Percentiles rank a stretch among this genome's conserved stretches.
phyloP scores from a whole-genome alignment of 257 asterid genomes.

The Primulina huaijiensis region DNA sequence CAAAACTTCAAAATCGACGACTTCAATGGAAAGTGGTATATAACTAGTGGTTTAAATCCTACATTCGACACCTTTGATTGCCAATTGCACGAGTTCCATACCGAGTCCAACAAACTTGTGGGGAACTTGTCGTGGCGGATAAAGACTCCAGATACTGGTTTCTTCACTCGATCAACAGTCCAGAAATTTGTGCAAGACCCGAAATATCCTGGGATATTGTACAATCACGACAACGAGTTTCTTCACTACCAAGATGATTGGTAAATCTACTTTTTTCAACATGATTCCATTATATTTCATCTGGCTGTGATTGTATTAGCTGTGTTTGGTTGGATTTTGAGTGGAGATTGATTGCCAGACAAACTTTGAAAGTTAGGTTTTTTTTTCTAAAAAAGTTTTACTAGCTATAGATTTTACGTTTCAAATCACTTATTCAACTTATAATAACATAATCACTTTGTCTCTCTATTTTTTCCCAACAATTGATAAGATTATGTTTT shows the following conservation, averaged over 20 bases:
- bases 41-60: slow-evolving; percentile 84
- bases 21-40: slow-evolving; percentile 88
- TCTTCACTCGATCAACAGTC: slow-evolving; percentile 71
- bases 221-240: slow-evolving; percentile 91
- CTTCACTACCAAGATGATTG: slow-evolving; percentile 98
- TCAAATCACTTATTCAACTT: neutral
- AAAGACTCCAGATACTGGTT: slow-evolving; percentile 81
- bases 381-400: neutral
- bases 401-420: too few relatives aligned
- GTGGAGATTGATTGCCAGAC: neutral
- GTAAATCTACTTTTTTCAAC: slow-evolving; percentile 33
- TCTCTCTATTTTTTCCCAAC: too few relatives aligned
- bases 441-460: neutral
- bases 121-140: slow-evolving; percentile 80
- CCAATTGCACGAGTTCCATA: slow-evolving; percentile 68
- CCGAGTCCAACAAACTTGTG: slow-evolving; percentile 50
- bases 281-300: neutral
- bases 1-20: slow-evolving; percentile 67
- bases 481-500: too few relatives aligned
- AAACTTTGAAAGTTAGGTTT: too few relatives aligned
- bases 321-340: neutral
- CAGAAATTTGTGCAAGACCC: slow-evolving; percentile 88
- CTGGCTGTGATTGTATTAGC: neutral
- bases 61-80: slow-evolving; percentile 89
- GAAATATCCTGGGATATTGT: slow-evolving; percentile 70